Base-by-base conservation (phyloP, 805 yeast genomes). In the Scheffersomyces lignosus region DNA sequence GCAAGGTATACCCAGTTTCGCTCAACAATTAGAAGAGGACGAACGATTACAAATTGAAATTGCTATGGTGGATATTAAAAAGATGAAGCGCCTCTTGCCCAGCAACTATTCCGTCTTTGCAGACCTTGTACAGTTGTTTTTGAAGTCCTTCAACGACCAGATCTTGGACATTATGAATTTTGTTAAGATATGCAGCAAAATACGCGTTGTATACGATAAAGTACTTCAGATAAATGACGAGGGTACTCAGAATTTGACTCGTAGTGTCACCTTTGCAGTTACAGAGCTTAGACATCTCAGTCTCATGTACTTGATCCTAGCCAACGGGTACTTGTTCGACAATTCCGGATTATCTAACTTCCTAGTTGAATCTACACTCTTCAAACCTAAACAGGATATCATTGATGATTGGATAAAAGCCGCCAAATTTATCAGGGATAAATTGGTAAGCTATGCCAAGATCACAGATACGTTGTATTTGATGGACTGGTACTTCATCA, bases 401-500 rank as follows among this genome's bases (percentile, higher is more conserved):
- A 38, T 48, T 5, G 42, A 37, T 18, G 46, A 43, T 18, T 54
- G 47, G 46, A 27, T 43, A 14, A 30, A 29, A n/a, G 9, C 38
- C 12, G 40, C 60, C 15, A 56, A 52, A 33, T 31, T 31, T 18
- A 28, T 61, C 18, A 42, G 41, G 34, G 34, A 41, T 16, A 43
- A 43, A 31, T 38, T 51, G 24, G 38, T 45, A 15, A 39, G 41
- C 13, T 45, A 47, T 29, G 56, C 50, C 12, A 45, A 45, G n/a
- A 27, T 58, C n/a, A 33, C 51, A 3, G 65, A 58, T 40, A 40
- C 56, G 3, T 25, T 56, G 2, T 54, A 43, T 43, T 40, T 57
- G 31, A 51, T 53, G 18, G 46, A 48, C 22, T 61, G 62, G 58
- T 60, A 52, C 41, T 54, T 59, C 16, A 28, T 47, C 14, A 44